These are phyloP conservation scores for Neospermospora avenae DNA, from an alignment of 2,329 filamentous ascomycete species.

Conservation along the genomic window DNA sequence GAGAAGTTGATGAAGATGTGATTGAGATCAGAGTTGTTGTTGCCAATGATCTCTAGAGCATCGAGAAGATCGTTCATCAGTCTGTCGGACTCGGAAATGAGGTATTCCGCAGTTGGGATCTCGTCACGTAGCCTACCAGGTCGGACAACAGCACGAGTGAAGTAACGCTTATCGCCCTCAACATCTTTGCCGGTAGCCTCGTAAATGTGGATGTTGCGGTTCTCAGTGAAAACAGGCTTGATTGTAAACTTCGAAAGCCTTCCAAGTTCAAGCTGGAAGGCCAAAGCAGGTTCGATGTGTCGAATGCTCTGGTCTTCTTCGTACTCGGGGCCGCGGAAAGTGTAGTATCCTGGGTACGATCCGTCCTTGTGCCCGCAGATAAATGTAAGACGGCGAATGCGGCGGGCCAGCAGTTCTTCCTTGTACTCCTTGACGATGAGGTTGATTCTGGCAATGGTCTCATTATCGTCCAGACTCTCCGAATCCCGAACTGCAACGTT, in stretches of 20 bases:
- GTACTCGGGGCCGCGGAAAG: constrained; percentile 90
- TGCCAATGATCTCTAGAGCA: constrained; percentile 95
- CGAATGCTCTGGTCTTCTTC: constrained; percentile 92
- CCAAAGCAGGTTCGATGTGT: constrained; percentile 92
- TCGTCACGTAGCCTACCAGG: constrained; percentile 93
- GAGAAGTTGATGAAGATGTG: constrained; percentile 99
- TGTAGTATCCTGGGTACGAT: constrained; percentile 95
- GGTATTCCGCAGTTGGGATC: constrained; percentile 96
- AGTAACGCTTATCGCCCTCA: constrained; percentile 97
- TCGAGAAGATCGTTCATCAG: constrained; percentile 98
- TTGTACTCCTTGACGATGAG: constrained; percentile 76
- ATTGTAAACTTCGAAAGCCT: constrained; percentile 96
- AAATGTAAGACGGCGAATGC: constrained; percentile 88
- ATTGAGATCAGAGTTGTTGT: constrained; percentile 98
- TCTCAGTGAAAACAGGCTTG: constrained; percentile 97
- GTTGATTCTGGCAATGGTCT: constrained; percentile 72
- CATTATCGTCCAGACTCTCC: constrained; percentile 77
- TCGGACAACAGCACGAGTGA: constrained; percentile 91
- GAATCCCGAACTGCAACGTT: constrained; percentile 90
- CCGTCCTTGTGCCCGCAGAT: constrained; percentile 94
- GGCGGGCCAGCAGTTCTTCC: constrained; percentile 75
- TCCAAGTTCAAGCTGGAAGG: constrained; percentile 96
- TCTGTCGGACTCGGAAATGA: constrained; percentile 94
- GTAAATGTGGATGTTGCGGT: constrained; percentile 98
- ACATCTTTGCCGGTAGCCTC: constrained; percentile 93